These are phyloP conservation scores for Solanum ossicruentum DNA, from an alignment of 257 asterid genomes.

Conservation along the genomic window DNA sequence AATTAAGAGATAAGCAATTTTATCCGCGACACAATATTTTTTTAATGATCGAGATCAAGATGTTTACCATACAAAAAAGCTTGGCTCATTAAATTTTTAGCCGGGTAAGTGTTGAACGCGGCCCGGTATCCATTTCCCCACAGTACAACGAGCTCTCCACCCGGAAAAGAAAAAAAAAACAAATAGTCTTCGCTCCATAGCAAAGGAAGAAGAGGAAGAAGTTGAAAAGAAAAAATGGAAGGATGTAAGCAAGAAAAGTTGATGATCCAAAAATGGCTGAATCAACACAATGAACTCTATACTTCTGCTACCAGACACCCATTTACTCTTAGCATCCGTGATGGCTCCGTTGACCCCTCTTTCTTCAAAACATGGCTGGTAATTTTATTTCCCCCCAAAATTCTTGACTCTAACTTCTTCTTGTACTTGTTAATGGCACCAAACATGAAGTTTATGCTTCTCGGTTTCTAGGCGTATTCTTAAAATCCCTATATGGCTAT, in stretches of 20 bases:
- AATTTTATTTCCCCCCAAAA: background rate
- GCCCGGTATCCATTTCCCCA: background rate
- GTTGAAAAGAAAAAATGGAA: background rate
- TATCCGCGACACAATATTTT: too few relatives aligned
- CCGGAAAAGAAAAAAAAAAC: background rate
- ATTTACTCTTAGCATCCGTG: conserved; percentile 52
- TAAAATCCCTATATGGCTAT: background rate
- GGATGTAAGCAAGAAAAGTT: background rate
- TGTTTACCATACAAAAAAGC: too few relatives aligned
- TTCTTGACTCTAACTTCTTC: background rate
- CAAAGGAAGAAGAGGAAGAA: background rate
- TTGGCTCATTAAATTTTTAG: too few relatives aligned
- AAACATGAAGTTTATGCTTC: background rate
- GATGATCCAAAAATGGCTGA: conserved; percentile 39
- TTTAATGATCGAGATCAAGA: too few relatives aligned
- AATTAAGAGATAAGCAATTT: too few relatives aligned
- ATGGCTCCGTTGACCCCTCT: conserved; percentile 53
- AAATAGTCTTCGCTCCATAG: background rate
- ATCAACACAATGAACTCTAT: conserved; percentile 37
- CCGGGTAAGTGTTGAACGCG: background rate
- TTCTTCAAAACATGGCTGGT: conserved; percentile 92
- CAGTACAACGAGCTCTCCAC: background rate
- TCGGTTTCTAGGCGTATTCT: background rate
- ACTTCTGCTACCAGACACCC: conserved; percentile 68
- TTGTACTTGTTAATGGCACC: background rate